phyloP scores from a whole-genome alignment of 1,284 basidiomycete species.

The Moesziomyces aphidis region DNA sequence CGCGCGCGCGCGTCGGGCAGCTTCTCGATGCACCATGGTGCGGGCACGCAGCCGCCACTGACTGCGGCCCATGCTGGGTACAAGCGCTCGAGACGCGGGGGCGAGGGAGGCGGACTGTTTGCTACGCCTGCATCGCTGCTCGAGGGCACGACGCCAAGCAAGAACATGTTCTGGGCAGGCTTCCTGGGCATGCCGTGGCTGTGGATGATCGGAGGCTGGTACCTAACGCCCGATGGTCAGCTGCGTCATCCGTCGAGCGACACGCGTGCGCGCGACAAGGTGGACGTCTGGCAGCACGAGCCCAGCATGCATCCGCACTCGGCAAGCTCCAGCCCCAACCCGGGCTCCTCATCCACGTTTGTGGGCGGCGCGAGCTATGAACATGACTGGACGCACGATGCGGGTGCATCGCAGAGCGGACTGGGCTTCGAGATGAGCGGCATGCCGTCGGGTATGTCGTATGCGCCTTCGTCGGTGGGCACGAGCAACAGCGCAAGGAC shows the following conservation, averaged over 20 bases:
- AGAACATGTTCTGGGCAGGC: constrained; percentile 58
- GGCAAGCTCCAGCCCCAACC: constrained; percentile 14
- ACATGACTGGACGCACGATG: constrained; percentile 9
- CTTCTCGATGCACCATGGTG: constrained; percentile 20
- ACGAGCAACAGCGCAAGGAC: constrained; percentile 25
- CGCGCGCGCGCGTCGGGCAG: constrained; percentile 22
- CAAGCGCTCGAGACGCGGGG: constrained; percentile 15
- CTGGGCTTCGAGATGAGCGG: constrained; percentile 17
- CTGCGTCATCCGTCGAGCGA: constrained; percentile 24
- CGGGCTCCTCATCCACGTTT: constrained; percentile 14
- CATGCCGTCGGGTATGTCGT: constrained; percentile 22
- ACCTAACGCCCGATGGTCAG: constrained; percentile 38
- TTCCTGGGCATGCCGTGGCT: constrained; percentile 64
- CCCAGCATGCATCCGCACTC: constrained; percentile 36
- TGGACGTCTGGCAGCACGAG: constrained; percentile 54
- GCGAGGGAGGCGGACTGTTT: constrained; percentile 10
- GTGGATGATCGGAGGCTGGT: constrained; percentile 63
- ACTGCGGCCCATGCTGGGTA: background rate
- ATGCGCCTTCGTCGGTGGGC: constrained; percentile 27
- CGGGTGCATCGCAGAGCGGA: background rate
- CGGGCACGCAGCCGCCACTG: constrained; percentile 10
- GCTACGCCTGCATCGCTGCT: constrained; percentile 26
- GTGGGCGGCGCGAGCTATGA: constrained; percentile 9
- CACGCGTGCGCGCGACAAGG: constrained; percentile 14
- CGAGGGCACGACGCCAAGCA: constrained; percentile 39